phyloP scores from a whole-genome alignment of 176 grass and related monocot species.

The Hordeum marinum region DNA sequence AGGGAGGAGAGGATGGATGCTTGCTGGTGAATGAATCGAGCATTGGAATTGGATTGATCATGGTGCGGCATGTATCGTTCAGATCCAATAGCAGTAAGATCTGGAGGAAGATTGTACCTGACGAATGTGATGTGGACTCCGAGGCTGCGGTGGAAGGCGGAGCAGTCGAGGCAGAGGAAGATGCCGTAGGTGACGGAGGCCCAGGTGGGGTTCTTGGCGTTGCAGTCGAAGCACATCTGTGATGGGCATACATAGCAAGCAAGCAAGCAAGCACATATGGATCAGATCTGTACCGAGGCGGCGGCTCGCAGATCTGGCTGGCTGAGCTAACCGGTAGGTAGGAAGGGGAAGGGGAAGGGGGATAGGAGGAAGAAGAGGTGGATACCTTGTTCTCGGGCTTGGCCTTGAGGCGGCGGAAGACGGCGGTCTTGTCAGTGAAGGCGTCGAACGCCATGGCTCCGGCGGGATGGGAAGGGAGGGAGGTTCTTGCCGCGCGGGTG shows the following conservation, averaged over 20 bases:
- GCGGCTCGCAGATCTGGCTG: background rate
- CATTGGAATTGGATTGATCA: background rate
- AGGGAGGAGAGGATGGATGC: background rate
- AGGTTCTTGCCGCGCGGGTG: too few species aligned
- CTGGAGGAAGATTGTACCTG: constrained; percentile 22
- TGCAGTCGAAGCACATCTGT: constrained; percentile 92
- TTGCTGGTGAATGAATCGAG: background rate
- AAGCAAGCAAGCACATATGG: too few species aligned
- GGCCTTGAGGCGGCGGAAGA: constrained; percentile 79
- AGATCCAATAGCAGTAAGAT: background rate
- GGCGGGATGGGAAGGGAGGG: too few species aligned
- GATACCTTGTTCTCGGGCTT: constrained; percentile 67
- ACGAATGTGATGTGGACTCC: constrained; percentile 80
- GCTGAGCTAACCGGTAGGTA: background rate
- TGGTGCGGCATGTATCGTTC: background rate
- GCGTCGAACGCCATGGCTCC: constrained; percentile 50
- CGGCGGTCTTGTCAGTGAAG: constrained; percentile 64
- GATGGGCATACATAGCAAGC: background rate
- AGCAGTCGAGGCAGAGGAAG: constrained; percentile 94
- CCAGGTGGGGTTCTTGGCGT: constrained; percentile 82
- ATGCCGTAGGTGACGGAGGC: constrained; percentile 87
- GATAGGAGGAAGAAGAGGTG: background rate
- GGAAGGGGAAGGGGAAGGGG: too few species aligned
- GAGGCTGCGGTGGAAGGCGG: constrained; percentile 79
- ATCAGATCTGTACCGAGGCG: background rate